Conservation (phyloP, 495 filamentous ascomycete genomes). For the Glutinoglossum americanum region DNA sequence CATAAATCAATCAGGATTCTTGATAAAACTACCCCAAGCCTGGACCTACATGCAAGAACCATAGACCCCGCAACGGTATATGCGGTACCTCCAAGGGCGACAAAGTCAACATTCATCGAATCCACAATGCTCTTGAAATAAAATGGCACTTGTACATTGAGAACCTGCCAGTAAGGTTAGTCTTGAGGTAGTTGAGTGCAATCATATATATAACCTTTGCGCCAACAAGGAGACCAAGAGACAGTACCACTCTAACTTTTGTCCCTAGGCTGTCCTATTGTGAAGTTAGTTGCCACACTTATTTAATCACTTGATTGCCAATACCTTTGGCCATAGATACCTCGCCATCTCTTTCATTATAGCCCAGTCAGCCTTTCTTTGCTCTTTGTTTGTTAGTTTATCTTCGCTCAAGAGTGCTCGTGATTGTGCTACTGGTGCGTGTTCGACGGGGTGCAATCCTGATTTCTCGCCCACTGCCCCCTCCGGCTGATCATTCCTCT, state of each 20-base stretch:
- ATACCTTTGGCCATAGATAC: conserved; percentile 89
- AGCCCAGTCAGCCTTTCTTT: conserved; percentile 91
- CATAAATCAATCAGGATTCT: neutral
- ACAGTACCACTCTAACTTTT: conserved; percentile 61
- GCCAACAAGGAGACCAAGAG: conserved; percentile 61
- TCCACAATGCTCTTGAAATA: conserved; percentile 98
- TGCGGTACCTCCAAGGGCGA: conserved; percentile 59
- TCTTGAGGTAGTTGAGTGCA: neutral
- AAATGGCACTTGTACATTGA: conserved; percentile 96
- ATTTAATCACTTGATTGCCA: neutral
- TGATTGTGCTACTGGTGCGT: conserved; percentile 14
- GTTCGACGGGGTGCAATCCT: conserved; percentile 11
- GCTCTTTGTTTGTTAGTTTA: conserved; percentile 46
- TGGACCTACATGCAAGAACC: conserved; percentile 55
- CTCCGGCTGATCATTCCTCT: conserved; percentile 1
- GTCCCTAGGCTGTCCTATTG: conserved; percentile 50
- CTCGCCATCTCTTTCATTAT: conserved; percentile 95
- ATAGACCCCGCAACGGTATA: conserved; percentile 75
- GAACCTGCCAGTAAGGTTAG: conserved; percentile 26
- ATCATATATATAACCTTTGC: conserved; percentile 38
- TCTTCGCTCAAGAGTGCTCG: conserved; percentile 34
- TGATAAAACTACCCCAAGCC: neutral
- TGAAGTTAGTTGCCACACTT: conserved; percentile 3
- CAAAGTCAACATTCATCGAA: conserved; percentile 88
- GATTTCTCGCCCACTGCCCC: conserved; percentile 7